Evolutionary conservation across 2,329 filamentous ascomycete genomes (phyloP).

Genomic region (Cladophialophora immunda): DNA sequence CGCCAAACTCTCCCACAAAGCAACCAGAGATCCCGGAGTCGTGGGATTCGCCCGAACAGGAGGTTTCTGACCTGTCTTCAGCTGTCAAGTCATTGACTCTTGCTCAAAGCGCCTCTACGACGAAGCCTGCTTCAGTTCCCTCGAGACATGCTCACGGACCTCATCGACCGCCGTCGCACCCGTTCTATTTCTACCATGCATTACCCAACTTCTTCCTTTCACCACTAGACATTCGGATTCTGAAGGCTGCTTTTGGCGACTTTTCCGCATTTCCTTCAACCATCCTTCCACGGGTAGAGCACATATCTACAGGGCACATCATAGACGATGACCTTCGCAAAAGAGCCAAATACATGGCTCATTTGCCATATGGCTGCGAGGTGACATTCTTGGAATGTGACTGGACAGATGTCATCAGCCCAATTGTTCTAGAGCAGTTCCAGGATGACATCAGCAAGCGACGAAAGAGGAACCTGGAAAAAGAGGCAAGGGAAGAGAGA

Average conservation of each 20-base stretch:
- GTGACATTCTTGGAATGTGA: conserved; percentile 93
- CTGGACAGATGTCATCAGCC: conserved; percentile 87
- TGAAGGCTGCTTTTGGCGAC: conserved; percentile 86
- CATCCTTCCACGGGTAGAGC: conserved; percentile 85
- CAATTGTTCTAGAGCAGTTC: conserved; percentile 78
- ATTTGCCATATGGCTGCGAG: conserved; percentile 89
- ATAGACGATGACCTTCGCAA: conserved; percentile 86
- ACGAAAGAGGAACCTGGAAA: conserved; percentile 80
- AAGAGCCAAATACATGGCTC: conserved; percentile 84
- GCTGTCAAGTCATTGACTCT: conserved; percentile 42
- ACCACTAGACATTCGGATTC: conserved; percentile 87
- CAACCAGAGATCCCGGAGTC: conserved; percentile 31
- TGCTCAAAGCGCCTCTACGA: conserved; percentile 38
- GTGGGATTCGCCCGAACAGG: conserved; percentile 30
- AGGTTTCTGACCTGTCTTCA: conserved; percentile 37
- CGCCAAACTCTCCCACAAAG: conserved; percentile 43
- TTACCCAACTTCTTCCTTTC: conserved; percentile 89
- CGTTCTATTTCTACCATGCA: conserved; percentile 84
- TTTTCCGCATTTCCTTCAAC: conserved; percentile 86
- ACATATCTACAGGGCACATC: conserved; percentile 85
- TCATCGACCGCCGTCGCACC: conserved; percentile 28
- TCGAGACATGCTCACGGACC: conserved; percentile 18
- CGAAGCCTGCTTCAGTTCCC: conserved; percentile 8
- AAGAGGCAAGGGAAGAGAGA: conserved; percentile 85
- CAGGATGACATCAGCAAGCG: conserved; percentile 77